Evolutionary conservation across 176 grass and related monocot genomes (phyloP).

Genomic region (Themeda triandra): DNA sequence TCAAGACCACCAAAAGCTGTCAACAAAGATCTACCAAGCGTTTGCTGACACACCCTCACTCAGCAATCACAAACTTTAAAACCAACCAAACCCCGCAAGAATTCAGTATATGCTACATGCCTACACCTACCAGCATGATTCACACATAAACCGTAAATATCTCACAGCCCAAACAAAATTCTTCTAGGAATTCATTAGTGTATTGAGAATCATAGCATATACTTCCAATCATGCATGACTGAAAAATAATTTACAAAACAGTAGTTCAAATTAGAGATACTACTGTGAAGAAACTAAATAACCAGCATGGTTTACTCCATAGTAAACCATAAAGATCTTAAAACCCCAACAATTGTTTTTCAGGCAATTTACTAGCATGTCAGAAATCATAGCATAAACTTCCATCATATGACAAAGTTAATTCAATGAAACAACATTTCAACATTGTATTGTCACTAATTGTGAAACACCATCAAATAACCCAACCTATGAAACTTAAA

Average conservation of each 20-base stretch:
- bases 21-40: too few species aligned
- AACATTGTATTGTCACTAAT: background rate
- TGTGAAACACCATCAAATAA: background rate
- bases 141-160: background rate
- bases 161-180: background rate
- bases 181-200: background rate
- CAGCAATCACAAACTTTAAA: background rate
- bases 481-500: background rate
- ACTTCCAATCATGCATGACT: background rate
- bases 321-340: background rate
- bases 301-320: background rate
- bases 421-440: background rate
- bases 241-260: slow-evolving; percentile 7
- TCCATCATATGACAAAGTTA: background rate
- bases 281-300: background rate
- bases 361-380: background rate
- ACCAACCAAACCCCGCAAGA: background rate
- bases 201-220: background rate
- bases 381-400: background rate
- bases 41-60: background rate
- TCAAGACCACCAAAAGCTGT: too few species aligned
- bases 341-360: background rate
- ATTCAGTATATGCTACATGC: background rate
- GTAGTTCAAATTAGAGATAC: background rate
- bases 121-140: background rate